A percentile compares a stretch with the other conserved stretches of the same genome.
Conservation (phyloP, 225 moss, liverwort and hornwort species). For the Polytrichum commune region DNA sequence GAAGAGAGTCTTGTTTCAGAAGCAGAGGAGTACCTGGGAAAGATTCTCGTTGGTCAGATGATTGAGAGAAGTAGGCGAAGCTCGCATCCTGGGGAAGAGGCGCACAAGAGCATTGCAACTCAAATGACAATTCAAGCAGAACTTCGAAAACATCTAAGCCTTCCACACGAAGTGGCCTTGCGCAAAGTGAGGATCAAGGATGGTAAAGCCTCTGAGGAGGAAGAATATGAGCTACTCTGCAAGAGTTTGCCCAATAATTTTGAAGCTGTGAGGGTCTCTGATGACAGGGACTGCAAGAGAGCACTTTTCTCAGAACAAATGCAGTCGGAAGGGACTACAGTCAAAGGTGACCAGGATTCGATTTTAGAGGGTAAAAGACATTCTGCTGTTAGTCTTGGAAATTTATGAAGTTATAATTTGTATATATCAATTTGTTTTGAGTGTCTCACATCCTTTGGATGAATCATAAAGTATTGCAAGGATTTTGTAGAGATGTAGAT, state of each 20-base stretch:
- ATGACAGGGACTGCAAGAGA: slow-evolving; percentile 3
- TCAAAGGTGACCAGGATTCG: neutral
- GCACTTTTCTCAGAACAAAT: neutral
- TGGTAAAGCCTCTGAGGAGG: slow-evolving; percentile 9
- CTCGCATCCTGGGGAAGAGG: neutral
- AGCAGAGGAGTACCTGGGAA: slow-evolving; percentile 5
- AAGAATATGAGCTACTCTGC: slow-evolving; percentile 6
- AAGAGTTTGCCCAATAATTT: neutral
- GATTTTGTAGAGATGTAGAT: no score
- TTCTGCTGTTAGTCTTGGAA: no score
- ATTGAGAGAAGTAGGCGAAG: neutral
- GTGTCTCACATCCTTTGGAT: no score
- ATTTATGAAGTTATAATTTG: no score
- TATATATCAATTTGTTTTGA: no score
- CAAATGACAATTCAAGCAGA: neutral
- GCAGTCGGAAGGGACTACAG: neutral
- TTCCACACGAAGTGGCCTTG: neutral
- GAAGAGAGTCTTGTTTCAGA: slow-evolving; percentile 7
- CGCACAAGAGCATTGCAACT: neutral
- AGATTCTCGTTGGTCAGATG: slow-evolving; percentile 1
- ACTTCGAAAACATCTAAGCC: neutral
- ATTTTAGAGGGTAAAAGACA: neutral
- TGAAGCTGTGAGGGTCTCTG: slow-evolving; percentile 1
- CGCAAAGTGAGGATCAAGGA: neutral
- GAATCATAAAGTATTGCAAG: no score